Base-by-base conservation (phyloP, 2,329 filamentous ascomycete genomes). In the Aspergillus fischeri region DNA sequence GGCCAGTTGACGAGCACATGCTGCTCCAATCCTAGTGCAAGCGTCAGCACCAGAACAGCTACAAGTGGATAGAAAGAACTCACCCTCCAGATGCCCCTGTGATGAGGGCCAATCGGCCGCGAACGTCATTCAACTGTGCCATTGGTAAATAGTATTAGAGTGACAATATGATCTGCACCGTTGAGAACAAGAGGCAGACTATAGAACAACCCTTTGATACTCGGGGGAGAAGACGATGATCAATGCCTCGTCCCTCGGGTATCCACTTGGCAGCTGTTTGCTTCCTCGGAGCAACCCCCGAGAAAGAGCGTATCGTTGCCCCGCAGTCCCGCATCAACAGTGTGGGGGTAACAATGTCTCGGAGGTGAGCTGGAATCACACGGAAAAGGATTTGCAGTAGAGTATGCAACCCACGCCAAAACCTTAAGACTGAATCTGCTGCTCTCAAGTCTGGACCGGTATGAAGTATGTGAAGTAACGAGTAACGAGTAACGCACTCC, bases 71-170 rank as follows among this genome's bases (percentile, higher is more conserved):
- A 38, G 5, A 14, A 7, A 35, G n/a, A 32, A 63, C 73, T 70
- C 72, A 84, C 83, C 84, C 83, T 64, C 83, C 83, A 53, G 83
- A 86, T 49, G 83, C 84, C 47, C 84, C 84, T 2, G 84, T 86
- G 49, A 86, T 79, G 8, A 86, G 75, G 48, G 83, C 84, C 47
- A 86, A 71, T 52, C 80, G 76, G 56, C 82, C 82, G 42, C 73
- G 73, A 57, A 86, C 73, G 50, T 80, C 75, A 61, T 82, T 81
- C 49, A 65, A 35, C n/a, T 61, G 59, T 7, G 58, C 52, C 63
- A 66, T 66, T 47, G 1, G 57, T 28, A 21, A 17, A n/a, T 11
- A 20, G n/a, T 51, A 28, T 17, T 21, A 20, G 17, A 11, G 7
- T 50, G 14, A 21, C 20, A 25, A 25, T 51, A 45, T 24, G 42